Conservation (phyloP, 2,329 filamentous ascomycete genomes). For the Teratosphaeria zuluensis region DNA sequence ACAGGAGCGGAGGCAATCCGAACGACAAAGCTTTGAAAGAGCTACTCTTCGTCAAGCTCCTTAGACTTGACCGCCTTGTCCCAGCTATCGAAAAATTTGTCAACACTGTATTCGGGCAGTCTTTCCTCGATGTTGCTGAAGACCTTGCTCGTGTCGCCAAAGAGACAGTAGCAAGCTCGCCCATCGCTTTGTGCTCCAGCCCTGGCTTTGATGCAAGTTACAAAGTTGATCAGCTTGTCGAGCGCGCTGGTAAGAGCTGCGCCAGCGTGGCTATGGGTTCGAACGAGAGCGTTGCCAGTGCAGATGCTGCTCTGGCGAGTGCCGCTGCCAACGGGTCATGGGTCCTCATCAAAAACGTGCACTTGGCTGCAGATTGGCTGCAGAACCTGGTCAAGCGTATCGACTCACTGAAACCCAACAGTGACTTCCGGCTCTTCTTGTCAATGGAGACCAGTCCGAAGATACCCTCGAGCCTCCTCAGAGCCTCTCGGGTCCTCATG, state of each 20-base stretch:
- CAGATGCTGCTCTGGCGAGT: slow-evolving; percentile 89
- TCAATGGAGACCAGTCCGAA: slow-evolving; percentile 95
- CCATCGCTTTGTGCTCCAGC: slow-evolving; percentile 85
- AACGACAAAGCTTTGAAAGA: slow-evolving; percentile 71
- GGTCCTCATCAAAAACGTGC: slow-evolving; percentile 98
- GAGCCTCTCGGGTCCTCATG: slow-evolving; percentile 88
- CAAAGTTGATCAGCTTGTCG: slow-evolving; percentile 93
- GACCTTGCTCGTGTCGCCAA: slow-evolving; percentile 78
- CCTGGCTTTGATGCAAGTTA: slow-evolving; percentile 97
- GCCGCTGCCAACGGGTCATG: slow-evolving; percentile 86
- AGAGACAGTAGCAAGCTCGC: slow-evolving; percentile 73
- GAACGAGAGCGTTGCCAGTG: slow-evolving; percentile 81
- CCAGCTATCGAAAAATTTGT: slow-evolving; percentile 90
- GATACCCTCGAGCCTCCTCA: slow-evolving; percentile 91
- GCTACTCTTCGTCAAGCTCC: slow-evolving; percentile 86
- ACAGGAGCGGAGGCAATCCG: slow-evolving; percentile 46
- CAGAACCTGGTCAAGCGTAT: slow-evolving; percentile 96
- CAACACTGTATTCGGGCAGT: slow-evolving; percentile 69
- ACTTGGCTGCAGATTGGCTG: slow-evolving; percentile 89
- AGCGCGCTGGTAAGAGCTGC: slow-evolving; percentile 70
- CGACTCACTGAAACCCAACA: slow-evolving; percentile 86
- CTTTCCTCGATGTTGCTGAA: slow-evolving; percentile 72
- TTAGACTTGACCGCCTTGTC: slow-evolving; percentile 90
- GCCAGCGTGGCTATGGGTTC: slow-evolving; percentile 99
- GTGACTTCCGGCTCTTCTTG: slow-evolving; percentile 87